A percentile compares a stretch with the other conserved stretches of the same genome.
These are phyloP conservation scores for Sporothrix luriei DNA, from an alignment of 2,329 filamentous ascomycete species.

Conservation along the genomic window DNA sequence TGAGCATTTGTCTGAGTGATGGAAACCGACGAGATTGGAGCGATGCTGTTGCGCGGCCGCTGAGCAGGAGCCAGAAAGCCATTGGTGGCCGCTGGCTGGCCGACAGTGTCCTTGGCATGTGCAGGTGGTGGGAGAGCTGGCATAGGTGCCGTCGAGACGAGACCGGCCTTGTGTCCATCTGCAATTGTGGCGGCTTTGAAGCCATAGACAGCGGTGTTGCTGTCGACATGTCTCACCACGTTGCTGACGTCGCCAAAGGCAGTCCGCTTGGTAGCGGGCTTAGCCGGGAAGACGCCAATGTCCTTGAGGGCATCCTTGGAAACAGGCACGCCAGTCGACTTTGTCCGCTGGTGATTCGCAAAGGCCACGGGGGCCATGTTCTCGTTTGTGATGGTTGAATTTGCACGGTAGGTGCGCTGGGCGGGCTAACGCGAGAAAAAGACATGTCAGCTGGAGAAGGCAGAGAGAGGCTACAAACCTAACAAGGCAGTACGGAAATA, in stretches of 20 bases:
- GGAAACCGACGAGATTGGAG: neutral
- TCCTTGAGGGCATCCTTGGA: constrained; percentile 50
- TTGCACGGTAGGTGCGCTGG: constrained; percentile 63
- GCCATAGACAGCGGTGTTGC: constrained; percentile 38
- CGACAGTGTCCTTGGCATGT: constrained; percentile 46
- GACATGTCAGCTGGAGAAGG: constrained; percentile 23
- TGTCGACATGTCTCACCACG: constrained; percentile 48
- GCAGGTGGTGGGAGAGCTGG: constrained; percentile 36
- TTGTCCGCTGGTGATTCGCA: constrained; percentile 75
- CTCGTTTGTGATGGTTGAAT: constrained; percentile 65
- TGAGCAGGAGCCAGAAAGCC: constrained; percentile 35
- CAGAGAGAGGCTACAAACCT: neutral
- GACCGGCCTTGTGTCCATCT: constrained; percentile 1
- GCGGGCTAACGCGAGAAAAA: constrained; percentile 55
- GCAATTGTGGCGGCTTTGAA: constrained; percentile 41
- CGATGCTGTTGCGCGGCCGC: constrained; percentile 27
- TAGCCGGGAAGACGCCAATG: constrained; percentile 56
- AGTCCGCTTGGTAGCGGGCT: constrained; percentile 70
- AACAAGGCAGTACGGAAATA: too few species aligned
- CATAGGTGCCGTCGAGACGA: constrained; percentile 33
- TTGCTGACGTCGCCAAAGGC: constrained; percentile 85
- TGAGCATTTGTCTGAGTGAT: neutral
- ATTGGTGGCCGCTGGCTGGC: constrained; percentile 12
- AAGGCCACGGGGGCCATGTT: constrained; percentile 64
- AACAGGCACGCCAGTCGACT: constrained; percentile 70